Evolutionary conservation across 495 filamentous ascomycete species (phyloP).

Genomic region (Aspergillus diversus): DNA sequence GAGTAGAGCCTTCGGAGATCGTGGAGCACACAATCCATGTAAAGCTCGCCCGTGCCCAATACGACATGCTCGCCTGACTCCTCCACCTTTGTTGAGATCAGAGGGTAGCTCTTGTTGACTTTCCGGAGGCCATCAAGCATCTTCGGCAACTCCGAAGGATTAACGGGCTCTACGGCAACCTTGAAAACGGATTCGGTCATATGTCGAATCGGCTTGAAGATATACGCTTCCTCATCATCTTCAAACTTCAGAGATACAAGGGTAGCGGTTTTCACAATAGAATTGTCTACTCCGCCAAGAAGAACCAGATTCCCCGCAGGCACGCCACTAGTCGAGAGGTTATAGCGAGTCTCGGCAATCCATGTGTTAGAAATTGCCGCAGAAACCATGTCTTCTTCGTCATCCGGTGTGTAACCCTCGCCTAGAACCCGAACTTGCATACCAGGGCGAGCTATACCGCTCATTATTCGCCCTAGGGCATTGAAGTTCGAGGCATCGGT

Average conservation of each 20-base stretch:
- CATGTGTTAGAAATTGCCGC: constrained; percentile 89
- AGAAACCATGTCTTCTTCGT: constrained; percentile 95
- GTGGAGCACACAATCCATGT: constrained; percentile 98
- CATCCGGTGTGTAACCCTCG: constrained; percentile 93
- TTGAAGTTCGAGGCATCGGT: constrained; percentile 85
- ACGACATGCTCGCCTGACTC: constrained; percentile 98
- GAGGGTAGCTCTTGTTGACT: constrained; percentile 95
- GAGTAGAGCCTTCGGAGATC: constrained; percentile 91
- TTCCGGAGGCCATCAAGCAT: constrained; percentile 97
- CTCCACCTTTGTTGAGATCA: constrained; percentile 95
- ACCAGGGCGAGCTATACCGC: constrained; percentile 82
- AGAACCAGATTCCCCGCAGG: constrained; percentile 96
- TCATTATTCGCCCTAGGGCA: constrained; percentile 90
- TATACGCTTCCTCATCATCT: constrained; percentile 87
- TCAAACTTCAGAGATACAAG: constrained; percentile 80
- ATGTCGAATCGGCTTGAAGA: constrained; percentile 90
- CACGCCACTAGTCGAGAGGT: constrained; percentile 85
- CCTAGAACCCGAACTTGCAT: constrained; percentile 88
- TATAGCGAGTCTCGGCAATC: constrained; percentile 94
- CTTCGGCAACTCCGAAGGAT: constrained; percentile 97
- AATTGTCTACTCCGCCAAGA: constrained; percentile 91
- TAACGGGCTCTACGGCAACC: constrained; percentile 96
- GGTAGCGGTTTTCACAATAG: constrained; percentile 97
- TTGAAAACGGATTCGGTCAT: constrained; percentile 98
- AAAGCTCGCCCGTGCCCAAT: constrained; percentile 92